These are phyloP conservation scores for Ceratocystis ficicola DNA, from an alignment of 2,329 filamentous ascomycete genomes.

Conservation along the genomic window DNA sequence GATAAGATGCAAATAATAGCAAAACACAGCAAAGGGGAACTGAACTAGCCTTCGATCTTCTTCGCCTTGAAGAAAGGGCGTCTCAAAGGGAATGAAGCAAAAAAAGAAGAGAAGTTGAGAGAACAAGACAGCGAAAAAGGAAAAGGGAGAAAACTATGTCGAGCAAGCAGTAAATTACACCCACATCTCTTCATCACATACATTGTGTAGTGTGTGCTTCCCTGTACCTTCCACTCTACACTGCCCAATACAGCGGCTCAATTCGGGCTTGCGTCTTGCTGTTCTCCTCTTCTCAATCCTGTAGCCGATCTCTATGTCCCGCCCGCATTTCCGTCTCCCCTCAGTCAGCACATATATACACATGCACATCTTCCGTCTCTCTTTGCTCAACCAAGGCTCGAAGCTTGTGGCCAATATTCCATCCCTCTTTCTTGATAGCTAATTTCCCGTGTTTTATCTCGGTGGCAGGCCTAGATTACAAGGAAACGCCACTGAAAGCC, in stretches of 20 bases:
- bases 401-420: not conserved
- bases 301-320: too few relatives aligned
- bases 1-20: not conserved
- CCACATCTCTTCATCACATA: not conserved
- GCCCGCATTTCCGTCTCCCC: too few relatives aligned
- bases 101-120: not conserved
- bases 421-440: not conserved
- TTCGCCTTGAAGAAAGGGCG: too few relatives aligned
- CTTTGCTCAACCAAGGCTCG: not conserved
- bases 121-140: not conserved
- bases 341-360: too few relatives aligned
- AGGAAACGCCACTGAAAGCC: not conserved
- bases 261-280: too few relatives aligned
- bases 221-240: not conserved
- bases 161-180: not conserved
- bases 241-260: too few relatives aligned
- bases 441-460: not conserved
- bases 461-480: not conserved
- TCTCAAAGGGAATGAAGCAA: not conserved
- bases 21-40: not conserved
- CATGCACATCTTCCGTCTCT: not conserved
- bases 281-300: too few relatives aligned
- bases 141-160: not conserved
- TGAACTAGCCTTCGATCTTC: too few relatives aligned
- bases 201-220: not conserved